These are phyloP conservation scores for Tylopilus sp. DNA, from an alignment of 768 basidiomycete species.

Conservation along the genomic window DNA sequence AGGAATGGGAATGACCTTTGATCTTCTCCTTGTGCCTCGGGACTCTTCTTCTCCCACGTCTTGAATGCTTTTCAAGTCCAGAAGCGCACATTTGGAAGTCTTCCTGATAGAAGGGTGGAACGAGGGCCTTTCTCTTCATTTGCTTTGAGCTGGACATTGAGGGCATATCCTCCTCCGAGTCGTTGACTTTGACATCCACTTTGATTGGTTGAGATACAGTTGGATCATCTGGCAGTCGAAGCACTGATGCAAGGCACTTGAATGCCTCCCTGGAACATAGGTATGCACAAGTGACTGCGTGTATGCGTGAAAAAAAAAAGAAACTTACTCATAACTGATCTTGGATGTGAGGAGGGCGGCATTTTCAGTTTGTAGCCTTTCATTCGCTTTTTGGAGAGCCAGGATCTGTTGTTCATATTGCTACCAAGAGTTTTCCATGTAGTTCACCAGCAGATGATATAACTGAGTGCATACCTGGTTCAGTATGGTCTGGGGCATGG, in stretches of 20 bases:
- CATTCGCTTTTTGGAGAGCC: background rate
- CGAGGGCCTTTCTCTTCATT: too few species aligned
- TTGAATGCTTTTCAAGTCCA: background rate
- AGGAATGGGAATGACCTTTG: background rate
- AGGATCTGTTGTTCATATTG: background rate
- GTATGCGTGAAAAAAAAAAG: background rate
- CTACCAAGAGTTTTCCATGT: too few species aligned
- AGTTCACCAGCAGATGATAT: too few species aligned
- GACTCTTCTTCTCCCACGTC: background rate
- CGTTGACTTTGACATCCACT: too few species aligned
- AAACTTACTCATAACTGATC: background rate
- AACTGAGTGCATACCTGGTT: too few species aligned
- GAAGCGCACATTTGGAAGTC: background rate
- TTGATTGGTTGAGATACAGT: background rate
- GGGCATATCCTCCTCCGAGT: too few species aligned
- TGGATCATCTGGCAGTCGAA: background rate
- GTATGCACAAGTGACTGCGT: background rate
- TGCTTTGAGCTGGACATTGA: too few species aligned
- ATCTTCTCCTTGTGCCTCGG: background rate
- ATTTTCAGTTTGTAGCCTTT: background rate
- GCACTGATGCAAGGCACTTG: background rate
- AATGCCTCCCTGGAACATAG: background rate
- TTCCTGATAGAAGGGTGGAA: background rate
- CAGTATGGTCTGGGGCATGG: too few species aligned
- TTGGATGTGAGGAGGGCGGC: background rate